Evolutionary conservation across 139 green algal genomes (phyloP).

Genomic region (Nannochloris sp.): DNA sequence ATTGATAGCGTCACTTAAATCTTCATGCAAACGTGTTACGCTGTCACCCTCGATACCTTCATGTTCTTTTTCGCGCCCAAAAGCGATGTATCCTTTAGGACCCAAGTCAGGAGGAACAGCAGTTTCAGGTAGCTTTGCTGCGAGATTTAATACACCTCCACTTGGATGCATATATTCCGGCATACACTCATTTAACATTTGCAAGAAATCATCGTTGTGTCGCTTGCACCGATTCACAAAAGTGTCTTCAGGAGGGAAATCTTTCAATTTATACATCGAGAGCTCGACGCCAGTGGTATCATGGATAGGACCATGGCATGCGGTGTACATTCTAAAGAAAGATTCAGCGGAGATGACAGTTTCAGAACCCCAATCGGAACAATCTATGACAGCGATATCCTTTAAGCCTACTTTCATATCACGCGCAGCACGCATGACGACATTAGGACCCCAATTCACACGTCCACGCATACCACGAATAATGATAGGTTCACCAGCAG

Average conservation of each 20-base stretch:
- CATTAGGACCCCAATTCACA: slow-evolving; percentile 39
- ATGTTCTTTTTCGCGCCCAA: slow-evolving; percentile 45
- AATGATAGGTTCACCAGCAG: slow-evolving; percentile 42
- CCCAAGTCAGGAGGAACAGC: slow-evolving; percentile 50
- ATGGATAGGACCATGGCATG: not conserved
- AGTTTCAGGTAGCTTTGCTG: slow-evolving; percentile 12
- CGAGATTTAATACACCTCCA: slow-evolving; percentile 49
- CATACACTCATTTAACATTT: slow-evolving; percentile 19
- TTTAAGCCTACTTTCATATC: not conserved
- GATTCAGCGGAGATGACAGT: not conserved
- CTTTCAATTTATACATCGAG: slow-evolving; percentile 82
- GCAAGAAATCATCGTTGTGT: slow-evolving; percentile 52
- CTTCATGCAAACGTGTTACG: slow-evolving; percentile 87
- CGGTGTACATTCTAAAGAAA: slow-evolving; percentile 33
- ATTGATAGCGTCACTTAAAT: slow-evolving; percentile 71
- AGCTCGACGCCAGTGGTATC: not conserved
- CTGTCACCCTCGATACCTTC: slow-evolving; percentile 42
- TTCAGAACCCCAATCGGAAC: slow-evolving; percentile 4
- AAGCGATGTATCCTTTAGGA: slow-evolving; percentile 64
- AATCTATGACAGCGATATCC: slow-evolving; percentile 16
- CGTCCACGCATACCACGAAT: slow-evolving; percentile 26
- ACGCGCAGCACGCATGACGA: slow-evolving; percentile 26
- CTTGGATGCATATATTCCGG: slow-evolving; percentile 31
- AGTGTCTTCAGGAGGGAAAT: slow-evolving; percentile 58
- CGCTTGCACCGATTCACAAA: slow-evolving; percentile 38